Evolutionary conservation across 2,329 filamentous ascomycete species (phyloP).

Genomic region (Pseudogymnoascus sp.): DNA sequence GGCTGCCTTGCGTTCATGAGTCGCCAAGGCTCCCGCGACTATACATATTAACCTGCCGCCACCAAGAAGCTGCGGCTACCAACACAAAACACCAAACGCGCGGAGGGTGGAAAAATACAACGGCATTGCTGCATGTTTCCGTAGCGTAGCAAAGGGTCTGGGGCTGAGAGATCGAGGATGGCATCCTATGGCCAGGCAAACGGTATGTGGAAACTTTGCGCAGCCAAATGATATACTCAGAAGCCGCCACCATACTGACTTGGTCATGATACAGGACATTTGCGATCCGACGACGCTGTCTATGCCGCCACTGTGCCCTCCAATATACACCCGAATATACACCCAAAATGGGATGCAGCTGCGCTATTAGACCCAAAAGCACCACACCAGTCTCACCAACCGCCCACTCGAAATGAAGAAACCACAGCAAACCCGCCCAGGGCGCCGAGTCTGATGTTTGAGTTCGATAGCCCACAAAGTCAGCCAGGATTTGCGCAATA

Average conservation of each 20-base stretch:
- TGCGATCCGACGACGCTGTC: conserved; percentile 9
- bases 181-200: conserved; percentile 28
- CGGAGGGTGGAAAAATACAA: conserved; percentile 1
- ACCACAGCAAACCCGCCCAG: conserved; percentile 16
- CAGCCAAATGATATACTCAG: neutral
- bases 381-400: conserved; percentile 18
- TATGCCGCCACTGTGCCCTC: neutral
- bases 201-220: conserved; percentile 22
- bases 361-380: conserved; percentile 36
- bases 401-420: neutral
- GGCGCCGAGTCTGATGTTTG: conserved; percentile 30
- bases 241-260: neutral
- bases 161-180: conserved; percentile 24
- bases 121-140: conserved; percentile 5
- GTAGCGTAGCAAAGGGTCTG: neutral
- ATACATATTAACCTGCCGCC: conserved; percentile 4
- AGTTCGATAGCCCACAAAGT: conserved; percentile 31
- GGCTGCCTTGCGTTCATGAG: neutral
- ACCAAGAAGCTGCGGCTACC: neutral
- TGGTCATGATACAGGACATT: neutral
- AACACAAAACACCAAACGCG: neutral
- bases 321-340: conserved; percentile 9
- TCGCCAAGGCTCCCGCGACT: conserved; percentile 1
- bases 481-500: conserved; percentile 13
- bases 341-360: conserved; percentile 33